These are phyloP conservation scores for Carex littledalei DNA, from an alignment of 176 grass and related monocot species.

Conservation along the genomic window DNA sequence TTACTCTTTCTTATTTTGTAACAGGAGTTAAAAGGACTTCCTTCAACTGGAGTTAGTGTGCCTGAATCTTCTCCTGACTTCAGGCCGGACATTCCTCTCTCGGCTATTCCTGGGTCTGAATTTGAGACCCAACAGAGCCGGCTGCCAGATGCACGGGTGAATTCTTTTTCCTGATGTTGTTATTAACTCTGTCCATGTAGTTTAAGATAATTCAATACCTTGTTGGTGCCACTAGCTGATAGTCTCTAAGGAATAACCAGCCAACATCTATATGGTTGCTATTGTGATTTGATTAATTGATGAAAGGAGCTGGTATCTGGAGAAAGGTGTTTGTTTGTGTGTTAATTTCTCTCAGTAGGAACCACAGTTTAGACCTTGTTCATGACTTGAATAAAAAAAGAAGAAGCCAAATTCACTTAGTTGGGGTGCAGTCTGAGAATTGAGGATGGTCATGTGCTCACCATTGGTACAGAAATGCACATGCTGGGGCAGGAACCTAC, in stretches of 20 bases:
- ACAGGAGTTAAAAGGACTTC: conserved; percentile 80
- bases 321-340: neutral
- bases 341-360: neutral
- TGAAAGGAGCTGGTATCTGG: neutral
- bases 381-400: neutral
- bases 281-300: conserved; percentile 3
- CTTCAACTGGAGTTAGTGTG: conserved; percentile 54
- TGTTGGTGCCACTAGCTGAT: conserved; percentile 21
- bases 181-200: neutral
- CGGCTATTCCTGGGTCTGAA: conserved; percentile 76
- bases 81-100: conserved; percentile 43
- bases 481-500: neutral
- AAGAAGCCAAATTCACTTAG: neutral
- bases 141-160: conserved; percentile 45
- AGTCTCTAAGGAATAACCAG: neutral
- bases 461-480: neutral
- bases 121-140: conserved; percentile 71
- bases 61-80: conserved; percentile 50
- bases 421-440: neutral
- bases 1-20: conserved; percentile 19
- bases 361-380: neutral
- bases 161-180: conserved; percentile 5
- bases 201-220: neutral
- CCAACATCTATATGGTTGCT: neutral
- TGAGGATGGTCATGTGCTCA: neutral